These are phyloP conservation scores for Isatis lusitanica DNA, from an alignment of 441 rosid species.

Conservation along the genomic window DNA sequence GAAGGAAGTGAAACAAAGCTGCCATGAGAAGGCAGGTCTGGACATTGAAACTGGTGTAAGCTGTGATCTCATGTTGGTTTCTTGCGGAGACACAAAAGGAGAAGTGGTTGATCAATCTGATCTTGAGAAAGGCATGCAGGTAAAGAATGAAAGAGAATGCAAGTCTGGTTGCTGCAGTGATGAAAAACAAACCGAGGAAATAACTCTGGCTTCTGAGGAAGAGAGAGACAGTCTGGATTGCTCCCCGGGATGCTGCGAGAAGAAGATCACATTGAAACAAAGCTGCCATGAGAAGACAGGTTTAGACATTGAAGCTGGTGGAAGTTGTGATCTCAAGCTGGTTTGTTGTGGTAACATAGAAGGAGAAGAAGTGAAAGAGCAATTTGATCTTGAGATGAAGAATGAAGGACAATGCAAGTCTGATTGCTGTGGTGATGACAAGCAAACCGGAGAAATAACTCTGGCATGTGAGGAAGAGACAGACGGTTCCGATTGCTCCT, in stretches of 20 bases:
- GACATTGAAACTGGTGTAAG: constrained; percentile 2
- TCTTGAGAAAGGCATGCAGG: constrained; percentile 1
- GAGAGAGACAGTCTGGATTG: background rate
- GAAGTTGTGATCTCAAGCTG: constrained; percentile 11
- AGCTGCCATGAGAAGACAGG: constrained; percentile 19
- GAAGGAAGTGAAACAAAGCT: constrained; percentile 16
- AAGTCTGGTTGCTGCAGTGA: constrained; percentile 18
- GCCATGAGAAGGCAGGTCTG: constrained; percentile 3
- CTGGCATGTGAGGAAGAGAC: constrained; percentile 21
- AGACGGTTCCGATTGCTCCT: background rate
- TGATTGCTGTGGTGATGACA: constrained; percentile 18
- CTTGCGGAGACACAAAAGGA: background rate
- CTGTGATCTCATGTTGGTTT: constrained; percentile 15
- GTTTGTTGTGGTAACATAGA: constrained; percentile 19
- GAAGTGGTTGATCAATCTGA: constrained; percentile 1
- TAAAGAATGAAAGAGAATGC: background rate
- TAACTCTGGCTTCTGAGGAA: constrained; percentile 28
- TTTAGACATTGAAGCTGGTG: constrained; percentile 5
- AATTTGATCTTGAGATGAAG: constrained; percentile 5
- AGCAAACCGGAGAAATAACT: constrained; percentile 15
- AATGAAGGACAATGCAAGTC: constrained; percentile 13
- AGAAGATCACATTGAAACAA: constrained; percentile 8
- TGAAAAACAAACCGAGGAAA: constrained; percentile 17
- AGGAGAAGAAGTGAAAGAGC: background rate
- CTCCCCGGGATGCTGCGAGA: constrained; percentile 18